phyloP scores from a whole-genome alignment of 108 stramenopile genomes.

The Cyclotella baltica region DNA sequence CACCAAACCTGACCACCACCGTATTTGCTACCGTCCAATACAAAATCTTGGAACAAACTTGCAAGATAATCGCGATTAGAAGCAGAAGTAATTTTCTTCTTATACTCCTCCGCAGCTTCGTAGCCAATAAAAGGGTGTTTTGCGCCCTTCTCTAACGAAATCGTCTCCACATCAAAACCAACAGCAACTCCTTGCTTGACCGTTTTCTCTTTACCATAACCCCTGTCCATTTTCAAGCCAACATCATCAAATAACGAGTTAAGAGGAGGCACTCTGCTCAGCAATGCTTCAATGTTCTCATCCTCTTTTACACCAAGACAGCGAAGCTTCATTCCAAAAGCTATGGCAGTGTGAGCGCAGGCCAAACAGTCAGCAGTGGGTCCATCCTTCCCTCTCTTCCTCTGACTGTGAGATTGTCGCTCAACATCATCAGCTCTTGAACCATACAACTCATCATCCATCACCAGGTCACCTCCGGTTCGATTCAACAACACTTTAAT shows the following conservation, averaged over 20 bases:
- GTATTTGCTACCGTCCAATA: constrained; percentile 4
- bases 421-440: background rate
- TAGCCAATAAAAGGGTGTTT: no score
- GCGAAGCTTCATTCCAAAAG: constrained; percentile 2
- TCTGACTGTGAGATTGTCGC: background rate
- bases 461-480: no score
- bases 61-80: constrained; percentile 1
- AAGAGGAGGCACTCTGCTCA: background rate
- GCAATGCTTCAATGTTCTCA: background rate
- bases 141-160: background rate
- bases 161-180: background rate
- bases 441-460: no score
- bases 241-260: no score
- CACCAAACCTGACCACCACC: background rate
- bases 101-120: no score
- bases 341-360: background rate
- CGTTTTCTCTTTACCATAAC: no score
- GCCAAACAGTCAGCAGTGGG: no score
- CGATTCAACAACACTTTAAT: background rate
- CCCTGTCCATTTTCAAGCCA: no score
- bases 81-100: no score
- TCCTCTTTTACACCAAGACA: background rate
- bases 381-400: background rate
- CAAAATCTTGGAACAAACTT: background rate
- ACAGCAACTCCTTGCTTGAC: background rate